phyloP scores from a whole-genome alignment of 202 grass and related monocot genomes.

The Hordeum pubiflorum region DNA sequence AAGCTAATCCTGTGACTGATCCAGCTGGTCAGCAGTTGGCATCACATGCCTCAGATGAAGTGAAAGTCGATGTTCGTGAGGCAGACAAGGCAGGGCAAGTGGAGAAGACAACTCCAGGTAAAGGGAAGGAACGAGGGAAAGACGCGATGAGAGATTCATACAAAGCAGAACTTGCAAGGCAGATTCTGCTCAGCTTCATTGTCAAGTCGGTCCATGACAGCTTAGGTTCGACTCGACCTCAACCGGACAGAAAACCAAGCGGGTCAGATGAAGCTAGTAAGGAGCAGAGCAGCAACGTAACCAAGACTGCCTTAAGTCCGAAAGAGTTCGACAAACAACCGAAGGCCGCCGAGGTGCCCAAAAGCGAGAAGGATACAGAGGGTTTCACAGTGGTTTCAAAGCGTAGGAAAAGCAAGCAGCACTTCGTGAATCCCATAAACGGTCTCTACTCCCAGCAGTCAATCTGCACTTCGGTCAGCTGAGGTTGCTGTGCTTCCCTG shows the following conservation, averaged over 20 bases:
- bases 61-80: not conserved
- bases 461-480: constrained; percentile 69
- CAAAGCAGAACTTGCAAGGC: constrained; percentile 83
- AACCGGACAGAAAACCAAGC: constrained; percentile 31
- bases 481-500: constrained; percentile 3
- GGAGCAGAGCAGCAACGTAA: constrained; percentile 31
- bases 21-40: not conserved
- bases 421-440: constrained; percentile 56
- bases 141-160: constrained; percentile 29
- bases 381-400: constrained; percentile 87
- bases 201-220: constrained; percentile 75
- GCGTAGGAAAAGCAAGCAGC: constrained; percentile 63
- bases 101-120: constrained; percentile 37
- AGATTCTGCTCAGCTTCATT: constrained; percentile 93
- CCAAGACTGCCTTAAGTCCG: constrained; percentile 11
- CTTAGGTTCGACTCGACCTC: constrained; percentile 39
- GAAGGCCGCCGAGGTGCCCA: constrained; percentile 11
- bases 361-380: constrained; percentile 59
- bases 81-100: constrained; percentile 32
- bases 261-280: constrained; percentile 36
- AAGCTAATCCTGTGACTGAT: constrained; percentile 9
- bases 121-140: constrained; percentile 49
- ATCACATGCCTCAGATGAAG: constrained; percentile 13
- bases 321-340: constrained; percentile 29
- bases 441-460: constrained; percentile 76